These are phyloP conservation scores for Mycocentrospora acerina DNA, from an alignment of 2,329 filamentous ascomycete species.

Conservation along the genomic window DNA sequence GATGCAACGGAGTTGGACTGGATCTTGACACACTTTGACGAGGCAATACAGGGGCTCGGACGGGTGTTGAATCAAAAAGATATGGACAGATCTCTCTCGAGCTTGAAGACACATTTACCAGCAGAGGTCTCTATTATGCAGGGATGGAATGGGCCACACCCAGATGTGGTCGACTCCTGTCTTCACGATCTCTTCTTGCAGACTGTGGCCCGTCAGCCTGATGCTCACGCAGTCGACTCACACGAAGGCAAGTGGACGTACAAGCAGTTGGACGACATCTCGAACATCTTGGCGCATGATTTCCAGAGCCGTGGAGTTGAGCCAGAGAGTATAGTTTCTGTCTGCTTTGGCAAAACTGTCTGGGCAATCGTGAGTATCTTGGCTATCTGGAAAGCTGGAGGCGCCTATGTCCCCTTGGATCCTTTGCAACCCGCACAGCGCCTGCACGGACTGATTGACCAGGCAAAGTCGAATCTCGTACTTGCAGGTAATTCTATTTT, in stretches of 20 bases:
- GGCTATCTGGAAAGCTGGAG: slow-evolving; percentile 22
- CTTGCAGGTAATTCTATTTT: no score
- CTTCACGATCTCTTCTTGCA: slow-evolving; percentile 1
- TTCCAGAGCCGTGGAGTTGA: background rate
- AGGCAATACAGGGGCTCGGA: no score
- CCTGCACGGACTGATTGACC: background rate
- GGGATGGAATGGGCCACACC: no score
- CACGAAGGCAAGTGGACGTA: background rate
- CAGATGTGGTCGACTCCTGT: no score
- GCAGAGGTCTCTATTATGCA: no score
- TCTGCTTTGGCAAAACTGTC: slow-evolving; percentile 19
- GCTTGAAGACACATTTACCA: no score
- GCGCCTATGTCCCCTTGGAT: slow-evolving; percentile 24
- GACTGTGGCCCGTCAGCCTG: background rate
- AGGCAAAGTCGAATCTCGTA: background rate
- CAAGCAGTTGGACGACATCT: background rate
- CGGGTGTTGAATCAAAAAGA: no score
- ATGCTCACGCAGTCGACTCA: background rate
- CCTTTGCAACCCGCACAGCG: slow-evolving; percentile 1
- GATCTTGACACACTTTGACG: no score
- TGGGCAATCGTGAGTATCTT: slow-evolving; percentile 18
- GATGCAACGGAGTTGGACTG: no score
- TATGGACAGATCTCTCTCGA: no score
- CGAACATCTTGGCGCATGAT: background rate
- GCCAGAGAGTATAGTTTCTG: slow-evolving; percentile 8